Base-by-base conservation (phyloP, 2,329 filamentous ascomycete genomes). In the Neophaeococcomyces aloes region DNA sequence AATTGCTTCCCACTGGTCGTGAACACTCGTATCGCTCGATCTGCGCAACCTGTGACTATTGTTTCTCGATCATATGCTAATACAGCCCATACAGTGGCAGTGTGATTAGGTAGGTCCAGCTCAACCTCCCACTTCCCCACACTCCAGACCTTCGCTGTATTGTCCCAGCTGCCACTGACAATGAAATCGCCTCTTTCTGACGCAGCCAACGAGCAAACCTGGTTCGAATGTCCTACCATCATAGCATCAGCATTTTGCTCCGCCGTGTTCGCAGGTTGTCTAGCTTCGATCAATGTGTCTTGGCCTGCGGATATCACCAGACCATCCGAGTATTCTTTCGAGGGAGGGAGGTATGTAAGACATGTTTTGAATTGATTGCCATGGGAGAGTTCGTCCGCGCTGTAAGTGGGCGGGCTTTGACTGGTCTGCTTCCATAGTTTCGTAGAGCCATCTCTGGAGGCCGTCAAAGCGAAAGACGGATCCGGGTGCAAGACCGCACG, bases 121-220 rank as follows among this genome's bases (percentile, higher is more conserved):
- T 83, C 76, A 7, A 76, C 76, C 58, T 93, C 86, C 85, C 89
- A 95, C 53, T 82, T 87, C 31, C 77, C 76, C n/a, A 91, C 69
- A 50, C 73, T 75, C 91, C 91, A 98, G 41, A 96, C 68, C 43
- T 86, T 81, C 21, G 86, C 88, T 51, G 87, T 83, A 23, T 78
- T 78, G 63, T 98, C 91, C 91, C 91, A 98, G 56, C 88, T 85
- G 25, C 89, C 91, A 52, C 89, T 96, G 36, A 95, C 80, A 31
- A 96, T 72, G 61, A 79, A 85, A 35, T 68, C 75, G 2, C 81
- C 82, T 47, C 79, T 75, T 1, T 81, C 75, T 39, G 81, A 81
- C 13, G 86, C 80, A 56, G 94, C 86, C 34, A 98, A 66, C 7
- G 88, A 75, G 61, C 89, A 95, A 35, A 98, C 79, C 56, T 96